Base-by-base conservation (phyloP, 2,329 filamentous ascomycete genomes). In the Pseudogymnoascus sp. region DNA sequence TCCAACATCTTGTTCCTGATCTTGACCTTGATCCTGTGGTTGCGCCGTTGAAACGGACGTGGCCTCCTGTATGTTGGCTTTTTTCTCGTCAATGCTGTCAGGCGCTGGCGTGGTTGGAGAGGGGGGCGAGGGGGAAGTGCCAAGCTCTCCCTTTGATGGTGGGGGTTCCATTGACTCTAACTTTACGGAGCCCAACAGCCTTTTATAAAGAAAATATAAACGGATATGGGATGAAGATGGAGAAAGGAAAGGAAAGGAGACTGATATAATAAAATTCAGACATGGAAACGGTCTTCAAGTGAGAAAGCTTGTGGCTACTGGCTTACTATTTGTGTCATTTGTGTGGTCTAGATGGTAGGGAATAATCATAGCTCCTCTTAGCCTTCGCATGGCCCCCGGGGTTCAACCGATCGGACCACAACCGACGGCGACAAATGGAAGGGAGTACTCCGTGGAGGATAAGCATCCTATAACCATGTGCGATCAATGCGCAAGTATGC, bases 331-430 rank as follows among this genome's bases (percentile, higher is more conserved):
- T 57, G 50, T 57, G 50, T 57, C 26, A 57, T 57, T 31, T 57
- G n/a, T 33, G 50, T 57, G 50, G 50, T 57, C 50, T 57, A 33
- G 50, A 21, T 57, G 50, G 50, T 9, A 57, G 17, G 28, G 28
- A 33, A 19, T 33, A 33, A 11, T 57, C 50, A 57, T 57, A 57
- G 50, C n/a, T 57, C 28, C 50, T 57, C 50, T 33, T 57, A 21
- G 50, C n/a, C 50, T 33, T 57, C 4, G 10, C 26, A 57, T 33
- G 5, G n/a, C n/a, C 10, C 26, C 50, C 50, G 28, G 28, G 10
- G 28, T 33, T 57, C 50, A 57, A 33, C 50, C 50, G 50, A 57
- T 57, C 50, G 50, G 50, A 57, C 50, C 50, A 57, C 10, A 57
- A 57, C 50, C 50, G 50, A 57, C 26, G 50, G n/a, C n/a, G 26